Base-by-base conservation (phyloP, 495 filamentous ascomycete genomes). In the Tuber aestivum region DNA sequence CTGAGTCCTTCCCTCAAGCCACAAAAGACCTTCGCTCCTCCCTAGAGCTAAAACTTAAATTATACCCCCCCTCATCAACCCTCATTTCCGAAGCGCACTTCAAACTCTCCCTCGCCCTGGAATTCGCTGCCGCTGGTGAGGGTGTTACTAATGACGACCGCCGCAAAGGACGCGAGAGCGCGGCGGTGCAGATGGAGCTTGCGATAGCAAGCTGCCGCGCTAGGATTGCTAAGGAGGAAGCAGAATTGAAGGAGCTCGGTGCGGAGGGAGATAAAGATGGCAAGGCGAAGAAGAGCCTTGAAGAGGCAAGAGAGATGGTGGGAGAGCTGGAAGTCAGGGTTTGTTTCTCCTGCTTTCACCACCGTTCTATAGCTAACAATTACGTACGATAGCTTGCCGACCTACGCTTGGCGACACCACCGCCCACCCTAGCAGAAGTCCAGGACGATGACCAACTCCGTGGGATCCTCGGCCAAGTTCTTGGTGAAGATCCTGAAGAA, bases 31-130 rank as follows among this genome's bases (percentile, higher is more conserved):
- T 93, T 70, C 89, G 88, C 81, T 90, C 90, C 9, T 88, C 93
- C 9, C 88, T 99, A 14, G 87, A 87, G 69, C 87, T 97, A 69
- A 94, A 95, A 84, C 83, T 92, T 74, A 86, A 89, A 21, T 87
- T 97, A 20, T 95, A 92, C 82, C 88, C 93, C 2, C 84, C 89
- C 70, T 92, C 95, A 70, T 94, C 93, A 56, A 90, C 91, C 72
- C 87, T 94, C 32, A 87, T 97, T 73, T 94, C 94, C 42, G 95
- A 99, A 87, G 95, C 93, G 50, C 93, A 98, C 83, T 98, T 91
- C 86, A 97, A 97, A 83, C 89, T 98, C 69, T 97, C 96, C 2
- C 90, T 99, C 65, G 96, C 95, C 1, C 89, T 98, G 32, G 95
- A 99, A 83, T 98, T 98, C 78, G 91, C 92, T 18, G 81, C 77